Percentiles rank a stretch among this genome's conserved stretches.
phyloP scores from a whole-genome alignment of 306 rosid genomes.

The Quercus agrifolia region DNA sequence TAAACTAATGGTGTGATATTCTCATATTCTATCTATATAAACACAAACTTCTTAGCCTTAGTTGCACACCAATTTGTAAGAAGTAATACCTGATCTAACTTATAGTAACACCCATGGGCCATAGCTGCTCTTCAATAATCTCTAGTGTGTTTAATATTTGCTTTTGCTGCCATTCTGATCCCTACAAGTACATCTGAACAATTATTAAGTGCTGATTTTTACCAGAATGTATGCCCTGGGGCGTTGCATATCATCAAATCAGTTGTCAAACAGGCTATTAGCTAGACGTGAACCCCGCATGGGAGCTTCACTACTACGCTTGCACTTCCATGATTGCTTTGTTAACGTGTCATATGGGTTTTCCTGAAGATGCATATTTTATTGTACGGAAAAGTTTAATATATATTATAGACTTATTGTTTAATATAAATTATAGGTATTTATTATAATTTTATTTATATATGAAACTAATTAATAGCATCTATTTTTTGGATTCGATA shows the following conservation, averaged over 20 bases:
- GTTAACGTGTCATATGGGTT: constrained; percentile 20
- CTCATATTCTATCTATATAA: constrained; percentile 7
- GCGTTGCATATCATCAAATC: constrained; percentile 23
- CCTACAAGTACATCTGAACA: background rate
- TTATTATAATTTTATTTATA: too few species aligned
- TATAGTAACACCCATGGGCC: constrained; percentile 6
- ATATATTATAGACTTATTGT: too few species aligned
- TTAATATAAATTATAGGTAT: too few species aligned
- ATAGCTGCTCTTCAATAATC: constrained; percentile 20
- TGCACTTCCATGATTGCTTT: constrained; percentile 52
- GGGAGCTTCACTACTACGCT: constrained; percentile 41
- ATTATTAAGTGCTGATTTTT: constrained; percentile 11
- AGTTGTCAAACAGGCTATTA: constrained; percentile 26
- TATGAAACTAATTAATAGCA: too few species aligned
- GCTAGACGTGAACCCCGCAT: constrained; percentile 17
- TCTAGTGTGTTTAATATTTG: background rate
- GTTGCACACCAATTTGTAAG: background rate
- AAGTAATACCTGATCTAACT: too few species aligned
- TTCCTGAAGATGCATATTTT: background rate
- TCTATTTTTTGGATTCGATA: too few species aligned
- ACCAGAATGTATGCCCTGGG: constrained; percentile 16
- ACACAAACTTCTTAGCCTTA: background rate
- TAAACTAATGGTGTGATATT: background rate
- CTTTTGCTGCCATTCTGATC: background rate
- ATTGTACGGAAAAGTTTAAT: too few species aligned